phyloP scores from a whole-genome alignment of 1,139 yeast species.

The Saccharomyces uvarum region DNA sequence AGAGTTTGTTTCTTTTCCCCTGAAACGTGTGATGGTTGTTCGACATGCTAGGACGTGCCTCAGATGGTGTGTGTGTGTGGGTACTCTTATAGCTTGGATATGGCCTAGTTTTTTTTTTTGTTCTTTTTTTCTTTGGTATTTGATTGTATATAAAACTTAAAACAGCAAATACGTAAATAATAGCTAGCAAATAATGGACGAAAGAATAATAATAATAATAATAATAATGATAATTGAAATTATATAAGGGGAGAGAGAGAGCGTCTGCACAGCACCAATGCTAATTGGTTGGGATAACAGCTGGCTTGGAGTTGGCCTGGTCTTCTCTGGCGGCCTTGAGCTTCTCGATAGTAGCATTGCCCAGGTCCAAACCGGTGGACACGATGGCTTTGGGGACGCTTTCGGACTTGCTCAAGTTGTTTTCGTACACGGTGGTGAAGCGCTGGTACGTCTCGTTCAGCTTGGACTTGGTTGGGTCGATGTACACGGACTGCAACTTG shows the following conservation, averaged over 20 bases:
- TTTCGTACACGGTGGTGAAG: constrained; percentile 26
- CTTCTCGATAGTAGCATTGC: constrained; percentile 24
- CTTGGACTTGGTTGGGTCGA: constrained; percentile 21
- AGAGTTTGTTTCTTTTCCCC: constrained; percentile 25
- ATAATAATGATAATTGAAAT: not conserved
- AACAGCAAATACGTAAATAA: constrained; percentile 3
- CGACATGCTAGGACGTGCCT: not conserved
- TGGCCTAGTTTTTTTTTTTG: not conserved
- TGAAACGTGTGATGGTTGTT: constrained; percentile 2
- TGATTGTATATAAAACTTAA: not conserved
- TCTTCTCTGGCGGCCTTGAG: constrained; percentile 13
- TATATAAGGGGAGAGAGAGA: not conserved
- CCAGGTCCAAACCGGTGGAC: constrained; percentile 28
- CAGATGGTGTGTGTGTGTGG: not conserved
- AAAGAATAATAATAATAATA: not conserved
- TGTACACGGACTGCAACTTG: constrained; percentile 14
- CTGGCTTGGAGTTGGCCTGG: constrained; percentile 1
- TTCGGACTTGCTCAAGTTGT: constrained; percentile 24
- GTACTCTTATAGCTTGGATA: not conserved
- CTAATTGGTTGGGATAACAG: not conserved
- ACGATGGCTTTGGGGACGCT: constrained; percentile 30
- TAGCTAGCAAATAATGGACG: constrained; percentile 5
- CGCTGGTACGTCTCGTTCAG: constrained; percentile 25
- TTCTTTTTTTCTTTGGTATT: not conserved
- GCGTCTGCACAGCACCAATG: not conserved